phyloP scores from a whole-genome alignment of 257 asterid genomes.

The Nicotiana paniculata region DNA sequence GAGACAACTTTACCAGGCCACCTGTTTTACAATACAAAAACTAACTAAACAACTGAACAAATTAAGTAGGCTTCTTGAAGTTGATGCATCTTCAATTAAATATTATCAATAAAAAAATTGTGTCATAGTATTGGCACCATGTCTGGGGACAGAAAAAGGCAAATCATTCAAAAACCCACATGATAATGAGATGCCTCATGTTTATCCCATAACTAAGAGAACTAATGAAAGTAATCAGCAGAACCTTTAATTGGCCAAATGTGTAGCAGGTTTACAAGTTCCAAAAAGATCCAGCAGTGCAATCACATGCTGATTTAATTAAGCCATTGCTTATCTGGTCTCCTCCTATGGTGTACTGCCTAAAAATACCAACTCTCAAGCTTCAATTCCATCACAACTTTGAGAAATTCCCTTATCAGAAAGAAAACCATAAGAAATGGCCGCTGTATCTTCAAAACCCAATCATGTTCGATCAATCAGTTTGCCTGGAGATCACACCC shows the following conservation, averaged over 20 bases:
- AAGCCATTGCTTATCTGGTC: not conserved
- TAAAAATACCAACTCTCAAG: not conserved
- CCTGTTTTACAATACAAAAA: not conserved
- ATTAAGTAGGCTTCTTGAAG: not conserved
- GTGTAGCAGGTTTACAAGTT: not conserved
- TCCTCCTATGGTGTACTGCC: not conserved
- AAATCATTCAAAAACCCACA: not conserved
- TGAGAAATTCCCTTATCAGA: not conserved
- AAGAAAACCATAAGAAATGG: not conserved
- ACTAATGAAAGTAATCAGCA: not conserved
- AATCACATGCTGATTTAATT: slow-evolving; percentile 6
- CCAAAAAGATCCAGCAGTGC: not conserved
- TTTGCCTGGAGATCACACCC: slow-evolving; percentile 12
- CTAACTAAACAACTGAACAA: slow-evolving; percentile 6
- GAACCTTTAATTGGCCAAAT: slow-evolving; percentile 3
- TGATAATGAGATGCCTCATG: not conserved
- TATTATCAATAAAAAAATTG: not conserved
- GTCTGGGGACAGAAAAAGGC: slow-evolving; percentile 4
- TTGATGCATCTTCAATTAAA: not conserved
- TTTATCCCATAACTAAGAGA: not conserved
- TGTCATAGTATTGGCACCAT: not conserved
- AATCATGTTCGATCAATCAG: slow-evolving; percentile 8
- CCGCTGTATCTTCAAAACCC: not conserved
- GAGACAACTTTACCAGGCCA: not conserved
- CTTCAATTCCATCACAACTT: not conserved